Base-by-base conservation (phyloP, 208 protist species). In the Trypanosomatidae sp. region DNA sequence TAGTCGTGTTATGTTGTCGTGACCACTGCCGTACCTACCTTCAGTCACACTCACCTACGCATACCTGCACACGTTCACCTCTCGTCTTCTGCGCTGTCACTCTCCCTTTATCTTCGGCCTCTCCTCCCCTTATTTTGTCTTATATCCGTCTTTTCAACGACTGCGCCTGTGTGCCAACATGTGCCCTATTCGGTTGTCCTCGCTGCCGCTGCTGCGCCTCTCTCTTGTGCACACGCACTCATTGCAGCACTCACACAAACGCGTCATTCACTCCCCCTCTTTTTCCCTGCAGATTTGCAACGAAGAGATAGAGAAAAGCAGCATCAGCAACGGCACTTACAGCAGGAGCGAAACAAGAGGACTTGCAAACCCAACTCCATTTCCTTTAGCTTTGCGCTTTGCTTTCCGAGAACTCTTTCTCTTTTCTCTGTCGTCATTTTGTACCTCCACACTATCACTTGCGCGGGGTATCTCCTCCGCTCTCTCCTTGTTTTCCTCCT, bases 31-130 rank as follows among this genome's bases (percentile, higher is more conserved):
- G 4, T 5, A 43, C 60, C 25, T 46, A 13, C 33, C 17, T 22
- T 19, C 4, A 10, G 36, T 44, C 58, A 43, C 56, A 30, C 47
- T 28, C 55, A 79, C 62, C 64, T 67, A 78, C 50, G 74, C 64
- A 66, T 60, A 77, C 62, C 4, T 50, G 52, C 67, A 68, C 53
- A 79, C 59, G n/a, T 44, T 10, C 49, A 36, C 71, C n/a, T 39
- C 22, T 39, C 33, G 7, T 44, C 64, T n/a, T 47, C 19, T 52
- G n/a, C 41, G 39, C 17, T 30, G 41, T 43, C 64, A 33, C 64
- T 58, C 30, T 30, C 36, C 19, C 53, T 10, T 58, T 58, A 58
- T 25, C 25, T 58, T 4, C n/a, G 62, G 33, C 19, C n/a, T 47
- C 62, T 47, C 62, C 39, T 65, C 39, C 36, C 25, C 30, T 17